A percentile compares a stretch with the other conserved stretches of the same genome.
Conservation (phyloP, 805 yeast species). For the Candida namnaoensis region DNA sequence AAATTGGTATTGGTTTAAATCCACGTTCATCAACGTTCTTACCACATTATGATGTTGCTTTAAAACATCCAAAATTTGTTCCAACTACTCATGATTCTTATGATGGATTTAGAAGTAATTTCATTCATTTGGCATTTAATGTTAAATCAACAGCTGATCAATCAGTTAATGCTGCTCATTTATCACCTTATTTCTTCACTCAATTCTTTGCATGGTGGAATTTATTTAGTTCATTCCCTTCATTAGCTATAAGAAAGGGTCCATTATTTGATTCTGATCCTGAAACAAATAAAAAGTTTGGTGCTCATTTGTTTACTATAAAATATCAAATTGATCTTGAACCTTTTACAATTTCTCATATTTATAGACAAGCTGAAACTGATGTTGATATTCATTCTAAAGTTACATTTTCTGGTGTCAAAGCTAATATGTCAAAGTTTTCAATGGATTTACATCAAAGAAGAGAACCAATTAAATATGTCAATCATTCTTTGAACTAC, state of each 20-base stretch:
- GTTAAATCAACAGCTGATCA: conserved; percentile 24
- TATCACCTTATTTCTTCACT: conserved; percentile 58
- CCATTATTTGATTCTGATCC: conserved; percentile 44
- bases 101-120: conserved; percentile 51
- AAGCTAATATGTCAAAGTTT: conserved; percentile 42
- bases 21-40: conserved; percentile 38
- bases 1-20: conserved; percentile 23
- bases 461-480: conserved; percentile 29
- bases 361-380: conserved; percentile 49
- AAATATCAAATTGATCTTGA: conserved; percentile 63
- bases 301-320: conserved; percentile 60
- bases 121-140: conserved; percentile 45
- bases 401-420: conserved; percentile 51
- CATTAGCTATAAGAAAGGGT: conserved; percentile 74
- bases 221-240: conserved; percentile 63
- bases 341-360: conserved; percentile 65
- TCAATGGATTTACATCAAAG: conserved; percentile 57
- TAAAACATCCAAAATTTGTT: conserved; percentile 48
- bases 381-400: conserved; percentile 27
- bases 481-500: conserved; percentile 34
- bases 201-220: conserved; percentile 82
- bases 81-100: conserved; percentile 50
- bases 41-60: conserved; percentile 56
- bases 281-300: conserved; percentile 47
- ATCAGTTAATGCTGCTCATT: conserved; percentile 57